phyloP scores from a whole-genome alignment of 192 early-diverging fungal genomes.

The Rhizophagus prolifer region DNA sequence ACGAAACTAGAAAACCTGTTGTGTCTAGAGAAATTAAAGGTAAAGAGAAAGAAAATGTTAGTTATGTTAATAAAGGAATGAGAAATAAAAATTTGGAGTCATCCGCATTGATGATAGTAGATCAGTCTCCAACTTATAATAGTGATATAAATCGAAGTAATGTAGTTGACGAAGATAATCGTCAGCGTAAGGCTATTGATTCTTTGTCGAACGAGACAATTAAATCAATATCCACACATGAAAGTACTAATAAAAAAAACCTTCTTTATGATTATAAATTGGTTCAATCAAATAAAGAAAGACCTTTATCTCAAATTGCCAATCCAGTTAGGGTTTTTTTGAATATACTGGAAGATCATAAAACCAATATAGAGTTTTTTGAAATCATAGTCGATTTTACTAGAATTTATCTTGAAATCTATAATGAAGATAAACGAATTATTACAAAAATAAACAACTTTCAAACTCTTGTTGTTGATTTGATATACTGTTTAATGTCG shows the following conservation, averaged over 20 bases:
- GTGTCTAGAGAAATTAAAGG: not conserved
- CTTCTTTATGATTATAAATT: not conserved
- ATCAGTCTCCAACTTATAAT: not conserved
- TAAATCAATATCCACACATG: not conserved
- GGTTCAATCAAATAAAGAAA: not conserved
- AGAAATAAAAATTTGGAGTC: not conserved
- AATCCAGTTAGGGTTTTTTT: not conserved
- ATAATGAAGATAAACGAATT: not conserved
- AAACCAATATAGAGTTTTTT: not conserved
- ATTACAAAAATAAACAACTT: not conserved
- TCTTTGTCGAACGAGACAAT: not conserved
- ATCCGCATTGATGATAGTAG: too few relatives aligned
- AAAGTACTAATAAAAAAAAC: not conserved
- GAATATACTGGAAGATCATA: not conserved
- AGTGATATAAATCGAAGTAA: not conserved
- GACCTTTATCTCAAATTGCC: not conserved
- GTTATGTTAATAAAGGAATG: not conserved
- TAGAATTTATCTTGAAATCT: not conserved
- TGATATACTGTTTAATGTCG: not conserved
- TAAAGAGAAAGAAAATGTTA: not conserved
- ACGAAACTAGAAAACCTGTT: not conserved
- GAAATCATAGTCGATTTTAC: not conserved
- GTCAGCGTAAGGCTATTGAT: not conserved
- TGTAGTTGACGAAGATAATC: too few relatives aligned
- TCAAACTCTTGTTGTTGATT: not conserved